Base-by-base conservation (phyloP, 495 filamentous ascomycete genomes). In the Jackrogersella multiformis region DNA sequence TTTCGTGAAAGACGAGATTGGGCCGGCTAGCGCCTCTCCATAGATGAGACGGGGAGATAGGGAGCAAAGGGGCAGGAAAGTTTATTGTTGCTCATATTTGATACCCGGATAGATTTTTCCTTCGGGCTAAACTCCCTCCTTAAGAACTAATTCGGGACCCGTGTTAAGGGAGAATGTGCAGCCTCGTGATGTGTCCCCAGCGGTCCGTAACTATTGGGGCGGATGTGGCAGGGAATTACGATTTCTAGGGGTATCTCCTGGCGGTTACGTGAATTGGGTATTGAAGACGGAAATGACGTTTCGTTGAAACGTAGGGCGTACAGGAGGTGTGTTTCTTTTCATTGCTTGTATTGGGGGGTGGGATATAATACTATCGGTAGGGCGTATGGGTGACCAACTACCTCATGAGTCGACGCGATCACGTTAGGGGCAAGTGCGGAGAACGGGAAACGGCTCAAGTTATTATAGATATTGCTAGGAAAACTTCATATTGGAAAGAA, bases 101-200 rank as follows among this genome's bases (percentile, higher is more conserved):
- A 75, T 75, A 75, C 73, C 73, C 73, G 73, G 73, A 71, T 75
- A 75, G 73, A 75, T 73, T 69, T 44, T 72, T 42, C 61, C 60
- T 64, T 68, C 66, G 70, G 70, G 70, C 57, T 51, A 39, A 66
- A 48, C 63, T 68, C 57, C 61, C 54, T 62, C 49, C 18, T 57
- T 57, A 68, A 48, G 52, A 57, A 51, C 51, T 62, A 68, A 52
- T 68, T 68, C 26, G 51, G 57, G 45, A 44, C 52, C 16, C 10
- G 42, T 28, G 15, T 56, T 44, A 41, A 35, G 13, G 6, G 21
- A 6, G 21, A 16, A 10, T 56, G 36, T 32, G 45, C 12, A 51
- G 15, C 10, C 8, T 35, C 16, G 18, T 38, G 32, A 35, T 21
- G 45, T 8, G 6, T 48, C 10, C 4, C 26, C 7, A 30, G 26